Evolutionary conservation across 345 rosid species (phyloP).

Genomic region (Eutrema yunnanense): DNA sequence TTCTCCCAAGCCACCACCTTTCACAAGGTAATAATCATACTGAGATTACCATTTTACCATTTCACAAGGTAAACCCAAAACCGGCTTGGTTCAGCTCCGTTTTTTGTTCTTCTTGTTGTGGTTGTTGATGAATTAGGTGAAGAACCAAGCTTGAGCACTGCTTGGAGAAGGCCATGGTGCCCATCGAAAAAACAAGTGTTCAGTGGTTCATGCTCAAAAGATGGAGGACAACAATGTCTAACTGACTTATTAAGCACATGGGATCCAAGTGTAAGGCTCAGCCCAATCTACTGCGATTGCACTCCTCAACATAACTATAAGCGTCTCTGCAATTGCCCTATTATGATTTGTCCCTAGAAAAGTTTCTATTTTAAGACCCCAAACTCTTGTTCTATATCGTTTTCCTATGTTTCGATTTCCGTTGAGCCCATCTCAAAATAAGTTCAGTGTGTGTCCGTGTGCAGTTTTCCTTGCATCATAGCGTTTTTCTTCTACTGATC

Average conservation of each 20-base stretch:
- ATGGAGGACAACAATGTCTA: slow-evolving; percentile 25
- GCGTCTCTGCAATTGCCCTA: slow-evolving; percentile 12
- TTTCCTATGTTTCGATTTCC: neutral
- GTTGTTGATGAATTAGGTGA: slow-evolving; percentile 17
- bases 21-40: slow-evolving; percentile 9
- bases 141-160: neutral
- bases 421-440: neutral
- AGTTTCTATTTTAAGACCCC: neutral
- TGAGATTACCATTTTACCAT: neutral
- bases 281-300: slow-evolving; percentile 13
- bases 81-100: neutral
- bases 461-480: too few species aligned
- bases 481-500: too few species aligned
- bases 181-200: slow-evolving; percentile 14
- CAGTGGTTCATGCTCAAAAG: neutral
- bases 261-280: slow-evolving; percentile 20
- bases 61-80: neutral
- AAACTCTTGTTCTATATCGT: neutral
- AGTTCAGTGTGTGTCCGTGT: too few species aligned
- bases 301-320: neutral
- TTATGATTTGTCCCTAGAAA: slow-evolving; percentile 12
- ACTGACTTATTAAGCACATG: slow-evolving; percentile 19
- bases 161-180: slow-evolving; percentile 8
- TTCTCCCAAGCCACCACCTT: neutral
- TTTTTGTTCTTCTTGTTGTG: neutral